Evolutionary conservation across 345 rosid species (phyloP).

Genomic region (Melaleuca alternifolia): DNA sequence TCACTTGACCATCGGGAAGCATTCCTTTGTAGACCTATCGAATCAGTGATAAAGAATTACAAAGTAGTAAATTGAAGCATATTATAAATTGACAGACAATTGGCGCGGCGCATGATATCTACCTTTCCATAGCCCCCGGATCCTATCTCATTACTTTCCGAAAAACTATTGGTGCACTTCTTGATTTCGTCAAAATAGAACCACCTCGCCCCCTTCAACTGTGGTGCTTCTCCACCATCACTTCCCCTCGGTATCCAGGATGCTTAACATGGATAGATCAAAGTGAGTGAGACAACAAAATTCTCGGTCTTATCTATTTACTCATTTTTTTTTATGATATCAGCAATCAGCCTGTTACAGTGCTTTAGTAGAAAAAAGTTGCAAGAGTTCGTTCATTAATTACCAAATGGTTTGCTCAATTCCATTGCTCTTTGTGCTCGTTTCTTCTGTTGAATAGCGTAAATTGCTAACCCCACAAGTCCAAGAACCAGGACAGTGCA

Average conservation of each 20-base stretch:
- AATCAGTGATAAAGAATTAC: not conserved
- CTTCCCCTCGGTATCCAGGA: conserved; percentile 84
- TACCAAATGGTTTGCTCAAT: conserved; percentile 79
- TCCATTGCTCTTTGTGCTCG: conserved; percentile 82
- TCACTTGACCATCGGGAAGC: conserved; percentile 62
- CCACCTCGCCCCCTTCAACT: conserved; percentile 87
- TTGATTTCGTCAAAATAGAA: conserved; percentile 90
- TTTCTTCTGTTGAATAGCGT: conserved; percentile 82
- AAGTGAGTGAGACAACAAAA: not conserved
- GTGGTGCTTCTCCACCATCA: conserved; percentile 80
- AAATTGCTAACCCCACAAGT: conserved; percentile 54
- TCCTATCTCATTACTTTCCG: conserved; percentile 68
- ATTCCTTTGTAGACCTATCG: conserved; percentile 75
- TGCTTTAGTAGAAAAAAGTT: not conserved
- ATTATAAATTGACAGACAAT: not conserved
- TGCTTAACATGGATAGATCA: conserved; percentile 26
- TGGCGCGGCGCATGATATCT: not conserved
- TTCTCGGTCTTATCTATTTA: not conserved
- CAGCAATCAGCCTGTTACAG: not conserved
- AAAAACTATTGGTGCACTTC: conserved; percentile 63
- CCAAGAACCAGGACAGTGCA: conserved; percentile 42
- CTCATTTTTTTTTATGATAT: not conserved
- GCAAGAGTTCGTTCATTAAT: not conserved
- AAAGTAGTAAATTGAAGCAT: not conserved
- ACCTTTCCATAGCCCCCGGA: conserved; percentile 97